A percentile compares a stretch with the other conserved stretches of the same genome.
Evolutionary conservation across 2,329 filamentous ascomycete genomes (phyloP).

Genomic region (Purpureocillium takamizusanense): DNA sequence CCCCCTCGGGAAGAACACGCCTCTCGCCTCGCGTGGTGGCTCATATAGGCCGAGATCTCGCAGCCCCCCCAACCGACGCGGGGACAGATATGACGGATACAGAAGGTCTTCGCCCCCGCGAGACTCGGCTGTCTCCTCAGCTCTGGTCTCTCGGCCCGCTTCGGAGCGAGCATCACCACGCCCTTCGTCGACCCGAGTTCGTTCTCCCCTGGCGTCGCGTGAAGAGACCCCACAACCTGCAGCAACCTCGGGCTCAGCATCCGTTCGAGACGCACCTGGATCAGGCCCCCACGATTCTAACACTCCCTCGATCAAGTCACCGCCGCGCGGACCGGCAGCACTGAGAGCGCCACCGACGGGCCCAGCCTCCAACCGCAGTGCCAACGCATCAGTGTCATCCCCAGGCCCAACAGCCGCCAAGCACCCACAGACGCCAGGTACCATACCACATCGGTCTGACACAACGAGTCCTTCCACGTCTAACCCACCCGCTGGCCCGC

Average conservation of each 20-base stretch:
- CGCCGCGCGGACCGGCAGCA: conserved; percentile 46
- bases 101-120: conserved; percentile 39
- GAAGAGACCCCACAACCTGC: conserved; percentile 25
- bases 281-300: conserved; percentile 18
- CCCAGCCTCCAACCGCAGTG: conserved; percentile 27
- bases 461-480: conserved; percentile 30
- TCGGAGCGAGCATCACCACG: conserved; percentile 47
- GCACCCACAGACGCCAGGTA: conserved; percentile 23
- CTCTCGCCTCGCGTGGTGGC: conserved; percentile 23
- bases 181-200: conserved; percentile 33
- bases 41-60: conserved; percentile 46
- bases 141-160: conserved; percentile 38
- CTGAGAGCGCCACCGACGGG: conserved; percentile 41
- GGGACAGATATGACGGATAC: conserved; percentile 31
- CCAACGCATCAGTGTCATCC: conserved; percentile 24
- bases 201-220: conserved; percentile 37
- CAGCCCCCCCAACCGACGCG: conserved; percentile 36
- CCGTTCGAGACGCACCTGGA: conserved; percentile 18
- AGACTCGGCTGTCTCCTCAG: conserved; percentile 40
- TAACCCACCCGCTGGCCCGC: conserved; percentile 43
- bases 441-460: conserved; percentile 25
- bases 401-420: conserved; percentile 23
- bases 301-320: conserved; percentile 28
- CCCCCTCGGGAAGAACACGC: conserved; percentile 18
- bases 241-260: conserved; percentile 11